Conservation (phyloP, 2,329 filamentous ascomycete species). For the Stenocarpella maydis region DNA sequence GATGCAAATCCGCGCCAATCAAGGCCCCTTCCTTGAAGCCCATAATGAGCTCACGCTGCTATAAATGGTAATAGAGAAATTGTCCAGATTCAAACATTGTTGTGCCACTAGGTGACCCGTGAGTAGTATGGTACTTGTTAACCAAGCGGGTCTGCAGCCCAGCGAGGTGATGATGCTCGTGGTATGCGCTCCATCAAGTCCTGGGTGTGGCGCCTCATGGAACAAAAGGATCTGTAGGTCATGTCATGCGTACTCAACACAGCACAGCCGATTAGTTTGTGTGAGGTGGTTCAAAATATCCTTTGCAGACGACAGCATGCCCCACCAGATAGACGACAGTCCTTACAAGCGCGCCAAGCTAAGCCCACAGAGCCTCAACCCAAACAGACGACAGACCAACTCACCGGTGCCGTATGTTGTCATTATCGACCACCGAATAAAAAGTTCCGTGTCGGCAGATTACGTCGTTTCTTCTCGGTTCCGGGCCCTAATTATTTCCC, state of each 20-base stretch:
- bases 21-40: constrained; percentile 6
- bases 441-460: too few species aligned
- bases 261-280: not conserved
- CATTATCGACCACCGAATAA: not conserved
- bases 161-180: not conserved
- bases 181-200: not conserved
- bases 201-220: not conserved
- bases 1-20: not conserved
- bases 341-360: not conserved
- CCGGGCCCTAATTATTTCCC: too few species aligned
- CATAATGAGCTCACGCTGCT: not conserved
- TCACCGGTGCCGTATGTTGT: not conserved
- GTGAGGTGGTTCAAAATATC: not conserved
- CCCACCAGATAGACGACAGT: not conserved
- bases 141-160: too few species aligned
- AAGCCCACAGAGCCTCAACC: not conserved
- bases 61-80: constrained; percentile 20
- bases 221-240: not conserved
- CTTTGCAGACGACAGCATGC: not conserved
- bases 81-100: not conserved
- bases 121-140: too few species aligned
- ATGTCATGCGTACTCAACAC: not conserved
- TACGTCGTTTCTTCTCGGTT: too few species aligned
- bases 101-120: not conserved
- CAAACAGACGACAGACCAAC: not conserved